Evolutionary conservation across 2,329 filamentous ascomycete species (phyloP).

Genomic region (Claviceps fusiformis): DNA sequence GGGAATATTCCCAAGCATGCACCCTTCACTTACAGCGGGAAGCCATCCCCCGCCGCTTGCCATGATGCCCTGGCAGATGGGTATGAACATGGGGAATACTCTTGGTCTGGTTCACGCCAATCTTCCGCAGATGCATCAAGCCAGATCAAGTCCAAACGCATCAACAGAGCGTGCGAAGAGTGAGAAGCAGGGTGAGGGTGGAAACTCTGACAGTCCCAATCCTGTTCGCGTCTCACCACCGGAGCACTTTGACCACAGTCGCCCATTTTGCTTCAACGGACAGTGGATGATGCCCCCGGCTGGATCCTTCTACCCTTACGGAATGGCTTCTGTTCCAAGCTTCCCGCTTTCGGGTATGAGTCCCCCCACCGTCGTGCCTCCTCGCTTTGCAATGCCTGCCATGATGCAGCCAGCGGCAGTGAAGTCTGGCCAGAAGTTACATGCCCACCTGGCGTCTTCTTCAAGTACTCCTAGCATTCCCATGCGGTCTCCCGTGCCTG

Average conservation of each 20-base stretch:
- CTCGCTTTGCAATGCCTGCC: constrained; percentile 2
- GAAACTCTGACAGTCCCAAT: constrained; percentile 18
- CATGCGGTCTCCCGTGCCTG: constrained; percentile 24
- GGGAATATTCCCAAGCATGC: constrained; percentile 17
- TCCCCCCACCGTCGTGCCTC: constrained; percentile 6
- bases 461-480: constrained; percentile 7
- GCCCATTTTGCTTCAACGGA: constrained; percentile 31
- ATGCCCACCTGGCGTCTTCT: constrained; percentile 7
- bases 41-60: constrained; percentile 19
- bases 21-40: constrained; percentile 17
- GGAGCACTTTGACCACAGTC: constrained; percentile 31
- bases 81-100: constrained; percentile 19
- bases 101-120: constrained; percentile 14
- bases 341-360: constrained; percentile 15
- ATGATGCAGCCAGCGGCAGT: constrained; percentile 14
- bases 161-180: constrained; percentile 11
- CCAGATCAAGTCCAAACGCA: constrained; percentile 10
- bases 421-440: constrained; percentile 7
- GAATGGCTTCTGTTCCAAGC: constrained; percentile 16
- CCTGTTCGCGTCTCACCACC: constrained; percentile 24
- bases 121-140: constrained; percentile 11
- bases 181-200: constrained; percentile 18
- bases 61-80: constrained; percentile 28
- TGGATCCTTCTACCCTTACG: constrained; percentile 13
- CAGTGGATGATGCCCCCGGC: constrained; percentile 27